Percentiles rank a stretch among this genome's conserved stretches.
These are phyloP conservation scores for Hyaloscypha variabilis DNA, from an alignment of 495 filamentous ascomycete genomes.

Conservation along the genomic window DNA sequence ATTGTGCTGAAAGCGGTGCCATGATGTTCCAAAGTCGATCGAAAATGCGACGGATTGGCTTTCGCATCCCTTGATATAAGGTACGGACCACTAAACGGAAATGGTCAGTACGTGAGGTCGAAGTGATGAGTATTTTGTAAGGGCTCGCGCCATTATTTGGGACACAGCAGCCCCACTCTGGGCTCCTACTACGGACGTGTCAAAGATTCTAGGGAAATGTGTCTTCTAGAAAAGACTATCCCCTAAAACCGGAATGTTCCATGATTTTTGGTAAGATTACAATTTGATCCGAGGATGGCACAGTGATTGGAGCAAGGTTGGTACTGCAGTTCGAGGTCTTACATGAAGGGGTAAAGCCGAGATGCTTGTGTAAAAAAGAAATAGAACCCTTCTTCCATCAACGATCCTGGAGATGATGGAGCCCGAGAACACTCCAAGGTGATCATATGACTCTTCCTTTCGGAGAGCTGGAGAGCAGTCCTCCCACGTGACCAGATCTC, in stretches of 20 bases:
- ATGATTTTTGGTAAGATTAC: no score
- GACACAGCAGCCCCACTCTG: no score
- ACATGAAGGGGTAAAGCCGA: constrained; percentile 36
- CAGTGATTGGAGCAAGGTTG: no score
- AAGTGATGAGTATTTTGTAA: not conserved
- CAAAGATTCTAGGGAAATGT: no score
- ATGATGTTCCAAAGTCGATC: constrained; percentile 34
- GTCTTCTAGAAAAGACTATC: no score
- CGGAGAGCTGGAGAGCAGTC: constrained; percentile 23
- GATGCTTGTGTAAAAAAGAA: constrained; percentile 38
- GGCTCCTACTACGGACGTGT: no score
- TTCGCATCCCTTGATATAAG: constrained; percentile 38
- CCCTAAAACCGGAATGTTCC: no score
- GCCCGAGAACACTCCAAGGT: constrained; percentile 27
- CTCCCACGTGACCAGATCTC: constrained; percentile 25
- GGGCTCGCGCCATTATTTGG: no score
- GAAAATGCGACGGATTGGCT: constrained; percentile 40
- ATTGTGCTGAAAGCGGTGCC: constrained; percentile 36
- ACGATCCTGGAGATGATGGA: constrained; percentile 23
- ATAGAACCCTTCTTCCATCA: constrained; percentile 26
- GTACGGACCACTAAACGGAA: constrained; percentile 29
- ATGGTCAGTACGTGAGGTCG: not conserved
- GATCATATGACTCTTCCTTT: constrained; percentile 27
- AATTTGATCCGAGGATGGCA: no score
- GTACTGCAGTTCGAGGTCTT: no score